Evolutionary conservation across 257 asterid species (phyloP), one percentile per base, ranked within the genome.

Genomic region (Solanum bulbocastanum): DNA sequence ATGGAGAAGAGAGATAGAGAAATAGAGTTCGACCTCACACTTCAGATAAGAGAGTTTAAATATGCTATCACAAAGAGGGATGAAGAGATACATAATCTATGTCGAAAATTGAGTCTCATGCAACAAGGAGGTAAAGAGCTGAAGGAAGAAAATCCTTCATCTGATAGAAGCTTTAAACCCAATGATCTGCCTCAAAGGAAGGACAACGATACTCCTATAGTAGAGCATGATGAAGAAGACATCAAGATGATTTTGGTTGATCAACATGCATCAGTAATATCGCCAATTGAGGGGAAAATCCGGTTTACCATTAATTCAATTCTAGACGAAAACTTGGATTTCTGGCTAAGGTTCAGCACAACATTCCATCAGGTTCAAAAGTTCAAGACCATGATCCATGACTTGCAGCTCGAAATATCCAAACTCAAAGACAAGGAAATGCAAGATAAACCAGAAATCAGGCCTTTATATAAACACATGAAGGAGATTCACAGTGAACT

Each of bases 401-500:
- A 74, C 52, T 74, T 74, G 30, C 82, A 74, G 49, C 87, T 92
- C 93, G 95, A 93, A 84, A 87, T 92, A 74, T 5, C 81, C 16
- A 91, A 91, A 37, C 85, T 88, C 35, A 87, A 60, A 25, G 92
- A 88, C 81, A 93, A 91, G 25, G 87, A 87, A 32, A 90, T 89
- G 74, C 88, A 90, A 20, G 94, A 86, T 12, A 92, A 82, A 91
- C 93, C 98, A 11, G 98, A 97, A 83, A 91, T 91, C 46, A 89
- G 96, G 74, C 98, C 98, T 30, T 90, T 95, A 81, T 95, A 94
- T 95, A 97, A 95, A 72, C 98, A 97, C 91, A 83, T 97, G 88
- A 92, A 95, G 74, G 99, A 96, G 90, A 96, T 95, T 66, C 96
- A 93, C 83, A 90, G 94, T 14, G 98, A 96, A 69, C 92, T 93